Percentiles rank a stretch among this genome's conserved stretches.
Conservation (phyloP, 495 filamentous ascomycete species). For the Penicillium mononematosum region DNA sequence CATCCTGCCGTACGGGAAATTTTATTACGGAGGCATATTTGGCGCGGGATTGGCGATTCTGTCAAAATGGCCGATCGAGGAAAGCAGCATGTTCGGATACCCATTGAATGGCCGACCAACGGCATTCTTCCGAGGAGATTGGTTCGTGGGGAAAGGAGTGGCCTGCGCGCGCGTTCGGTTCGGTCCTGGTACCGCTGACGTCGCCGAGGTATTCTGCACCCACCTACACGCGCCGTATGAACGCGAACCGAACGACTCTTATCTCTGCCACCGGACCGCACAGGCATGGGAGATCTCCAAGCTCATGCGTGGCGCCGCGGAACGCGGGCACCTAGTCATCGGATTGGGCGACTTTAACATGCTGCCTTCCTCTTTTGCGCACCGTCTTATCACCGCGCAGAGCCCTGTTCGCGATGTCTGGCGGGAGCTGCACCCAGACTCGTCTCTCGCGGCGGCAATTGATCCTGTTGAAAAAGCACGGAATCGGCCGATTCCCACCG, state of each 20-base stretch:
- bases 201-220: conserved; percentile 92
- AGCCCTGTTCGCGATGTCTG: conserved; percentile 80
- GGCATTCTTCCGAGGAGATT: conserved; percentile 91
- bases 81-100: conserved; percentile 81
- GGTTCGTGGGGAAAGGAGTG: conserved; percentile 90
- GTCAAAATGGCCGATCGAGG: conserved; percentile 95
- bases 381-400: conserved; percentile 75
- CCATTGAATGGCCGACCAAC: conserved; percentile 92
- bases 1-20: conserved; percentile 90
- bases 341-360: conserved; percentile 95
- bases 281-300: conserved; percentile 98
- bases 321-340: conserved; percentile 80
- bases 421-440: conserved; percentile 76
- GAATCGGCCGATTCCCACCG: conserved; percentile 58
- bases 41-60: conserved; percentile 89
- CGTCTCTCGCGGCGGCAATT: conserved; percentile 67
- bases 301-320: conserved; percentile 78
- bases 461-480: conserved; percentile 58
- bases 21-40: conserved; percentile 86
- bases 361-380: conserved; percentile 82
- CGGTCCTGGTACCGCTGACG: conserved; percentile 61
- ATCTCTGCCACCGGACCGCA: conserved; percentile 83
- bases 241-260: conserved; percentile 73
- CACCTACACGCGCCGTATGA: conserved; percentile 94
- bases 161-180: conserved; percentile 79